Evolutionary conservation across 768 basidiomycete species (phyloP).

Genomic region (Pholiota conissans): DNA sequence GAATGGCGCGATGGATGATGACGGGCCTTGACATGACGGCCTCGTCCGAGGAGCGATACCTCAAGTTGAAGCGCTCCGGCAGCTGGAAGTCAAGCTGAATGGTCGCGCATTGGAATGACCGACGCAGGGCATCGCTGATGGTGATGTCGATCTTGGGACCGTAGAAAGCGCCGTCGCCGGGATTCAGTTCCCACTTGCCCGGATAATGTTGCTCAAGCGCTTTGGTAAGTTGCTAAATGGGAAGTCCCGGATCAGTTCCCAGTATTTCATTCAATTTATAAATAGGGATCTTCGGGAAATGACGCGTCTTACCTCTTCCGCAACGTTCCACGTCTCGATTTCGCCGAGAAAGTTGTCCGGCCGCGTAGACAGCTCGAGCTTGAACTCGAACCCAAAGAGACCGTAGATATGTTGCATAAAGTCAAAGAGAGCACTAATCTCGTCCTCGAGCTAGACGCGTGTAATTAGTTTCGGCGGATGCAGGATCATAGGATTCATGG

Average conservation of each 20-base stretch:
- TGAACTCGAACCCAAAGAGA: slow-evolving; percentile 92
- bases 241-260: slow-evolving; percentile 10
- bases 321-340: slow-evolving; percentile 87
- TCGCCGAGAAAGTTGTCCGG: slow-evolving; percentile 92
- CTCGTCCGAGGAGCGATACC: slow-evolving; percentile 81
- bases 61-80: slow-evolving; percentile 93
- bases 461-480: slow-evolving; percentile 1
- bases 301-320: slow-evolving; percentile 75
- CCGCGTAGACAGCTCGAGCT: slow-evolving; percentile 91
- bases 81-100: slow-evolving; percentile 99
- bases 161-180: slow-evolving; percentile 98
- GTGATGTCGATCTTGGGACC: slow-evolving; percentile 99
- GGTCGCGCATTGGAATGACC: slow-evolving; percentile 97
- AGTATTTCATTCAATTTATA: background rate
- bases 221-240: slow-evolving; percentile 69
- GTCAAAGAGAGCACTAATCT: slow-evolving; percentile 86
- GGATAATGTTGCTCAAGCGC: slow-evolving; percentile 86
- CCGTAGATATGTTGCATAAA: slow-evolving; percentile 95
- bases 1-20: slow-evolving; percentile 96
- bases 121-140: slow-evolving; percentile 85
- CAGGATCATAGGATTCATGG: too few relatives aligned
- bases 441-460: slow-evolving; percentile 68
- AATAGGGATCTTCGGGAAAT: background rate
- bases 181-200: slow-evolving; percentile 90
- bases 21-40: slow-evolving; percentile 76